phyloP scores from a whole-genome alignment of 2,329 filamentous ascomycete genomes.

The Nemania serpens region DNA sequence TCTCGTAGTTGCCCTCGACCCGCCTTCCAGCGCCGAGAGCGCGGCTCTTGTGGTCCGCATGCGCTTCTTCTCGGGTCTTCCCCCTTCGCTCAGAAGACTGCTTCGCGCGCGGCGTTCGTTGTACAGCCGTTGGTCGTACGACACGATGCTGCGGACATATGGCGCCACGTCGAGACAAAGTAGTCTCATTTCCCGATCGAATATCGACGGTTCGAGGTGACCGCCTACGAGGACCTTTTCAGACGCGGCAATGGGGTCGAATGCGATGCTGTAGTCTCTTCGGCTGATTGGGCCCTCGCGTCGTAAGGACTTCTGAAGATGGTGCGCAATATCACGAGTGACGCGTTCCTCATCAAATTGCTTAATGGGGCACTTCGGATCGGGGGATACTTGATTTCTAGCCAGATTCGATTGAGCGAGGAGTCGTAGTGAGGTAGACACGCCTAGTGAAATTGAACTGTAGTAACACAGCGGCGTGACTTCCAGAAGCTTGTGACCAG shows the following conservation, averaged over 20 bases:
- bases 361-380: neutral
- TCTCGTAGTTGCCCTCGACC: constrained; percentile 67
- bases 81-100: constrained; percentile 65
- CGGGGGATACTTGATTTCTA: neutral
- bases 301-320: constrained; percentile 39
- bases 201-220: constrained; percentile 70
- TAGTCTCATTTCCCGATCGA: constrained; percentile 71
- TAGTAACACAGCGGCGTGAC: constrained; percentile 45
- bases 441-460: constrained; percentile 37
- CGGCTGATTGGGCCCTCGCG: constrained; percentile 46
- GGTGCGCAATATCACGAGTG: constrained; percentile 44
- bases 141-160: constrained; percentile 84
- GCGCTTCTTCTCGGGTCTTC: constrained; percentile 56
- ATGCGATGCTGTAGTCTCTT: constrained; percentile 61
- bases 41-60: constrained; percentile 75
- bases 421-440: constrained; percentile 43
- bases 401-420: constrained; percentile 37
- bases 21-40: constrained; percentile 77
- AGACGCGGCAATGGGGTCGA: constrained; percentile 62
- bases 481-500: constrained; percentile 56
- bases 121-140: constrained; percentile 74
- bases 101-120: constrained; percentile 67
- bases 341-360: constrained; percentile 32
- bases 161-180: constrained; percentile 82
- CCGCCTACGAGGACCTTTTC: constrained; percentile 49